Evolutionary conservation across 2,329 filamentous ascomycete species (phyloP).

Genomic region (Microdochium nivale): DNA sequence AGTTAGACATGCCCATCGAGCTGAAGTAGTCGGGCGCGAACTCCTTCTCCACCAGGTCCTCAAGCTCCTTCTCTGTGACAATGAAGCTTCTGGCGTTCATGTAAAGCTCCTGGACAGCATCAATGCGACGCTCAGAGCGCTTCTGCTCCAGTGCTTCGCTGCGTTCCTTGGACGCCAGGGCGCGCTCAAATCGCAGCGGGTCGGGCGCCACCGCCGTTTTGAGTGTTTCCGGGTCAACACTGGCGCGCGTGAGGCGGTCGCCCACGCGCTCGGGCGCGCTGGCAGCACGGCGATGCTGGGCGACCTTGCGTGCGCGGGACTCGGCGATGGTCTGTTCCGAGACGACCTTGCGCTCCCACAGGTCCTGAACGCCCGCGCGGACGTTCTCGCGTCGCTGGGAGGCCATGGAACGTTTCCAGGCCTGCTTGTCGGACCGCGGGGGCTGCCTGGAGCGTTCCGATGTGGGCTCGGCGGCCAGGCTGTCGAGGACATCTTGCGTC

Average conservation of each 20-base stretch:
- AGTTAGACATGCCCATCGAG: slow-evolving; percentile 25
- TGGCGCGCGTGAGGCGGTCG: slow-evolving; percentile 65
- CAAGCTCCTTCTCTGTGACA: slow-evolving; percentile 68
- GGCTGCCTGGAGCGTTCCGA: slow-evolving; percentile 23
- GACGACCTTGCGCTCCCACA: slow-evolving; percentile 57
- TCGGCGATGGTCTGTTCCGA: slow-evolving; percentile 24
- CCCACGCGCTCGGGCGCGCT: slow-evolving; percentile 63
- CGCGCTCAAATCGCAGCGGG: slow-evolving; percentile 49
- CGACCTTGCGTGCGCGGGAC: slow-evolving; percentile 37
- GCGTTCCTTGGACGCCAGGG: slow-evolving; percentile 30
- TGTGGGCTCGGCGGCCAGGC: slow-evolving; percentile 47
- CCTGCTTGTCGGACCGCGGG: slow-evolving; percentile 28
- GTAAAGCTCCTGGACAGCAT: slow-evolving; percentile 79
- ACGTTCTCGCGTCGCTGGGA: slow-evolving; percentile 63
- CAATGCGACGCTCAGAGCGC: slow-evolving; percentile 52
- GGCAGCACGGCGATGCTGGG: slow-evolving; percentile 36
- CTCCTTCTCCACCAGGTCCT: slow-evolving; percentile 62
- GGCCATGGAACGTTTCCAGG: slow-evolving; percentile 69
- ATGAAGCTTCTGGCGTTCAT: slow-evolving; percentile 85
- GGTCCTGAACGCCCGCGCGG: slow-evolving; percentile 57
- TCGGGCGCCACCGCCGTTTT: slow-evolving; percentile 49
- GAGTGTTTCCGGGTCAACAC: slow-evolving; percentile 45
- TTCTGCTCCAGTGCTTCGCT: slow-evolving; percentile 34
- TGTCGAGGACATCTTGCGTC: slow-evolving; percentile 48
- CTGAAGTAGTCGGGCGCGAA: slow-evolving; percentile 59